phyloP scores from a whole-genome alignment of 225 moss, liverwort and hornwort species.

The Rhytidiadelphus loreus region DNA sequence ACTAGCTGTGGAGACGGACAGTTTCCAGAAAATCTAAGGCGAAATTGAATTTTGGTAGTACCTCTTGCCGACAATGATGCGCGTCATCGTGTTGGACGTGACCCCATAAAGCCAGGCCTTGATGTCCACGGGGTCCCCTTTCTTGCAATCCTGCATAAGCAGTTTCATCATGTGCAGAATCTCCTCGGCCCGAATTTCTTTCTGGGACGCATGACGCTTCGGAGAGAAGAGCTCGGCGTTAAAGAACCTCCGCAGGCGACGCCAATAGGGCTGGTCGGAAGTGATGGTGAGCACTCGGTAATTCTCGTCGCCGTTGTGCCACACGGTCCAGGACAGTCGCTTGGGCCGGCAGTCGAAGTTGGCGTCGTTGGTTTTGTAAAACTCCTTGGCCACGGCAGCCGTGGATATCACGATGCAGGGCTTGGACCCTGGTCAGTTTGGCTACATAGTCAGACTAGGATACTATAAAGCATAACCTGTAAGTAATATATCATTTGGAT shows the following conservation, averaged over 20 bases:
- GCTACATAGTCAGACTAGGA: neutral
- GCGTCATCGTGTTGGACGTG: slow-evolving; percentile 5
- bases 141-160: neutral
- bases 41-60: neutral
- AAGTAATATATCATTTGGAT: neutral
- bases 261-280: neutral
- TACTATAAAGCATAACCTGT: no score
- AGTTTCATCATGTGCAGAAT: slow-evolving; percentile 5
- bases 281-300: neutral
- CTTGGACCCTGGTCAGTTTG: neutral
- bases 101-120: neutral
- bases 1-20: neutral
- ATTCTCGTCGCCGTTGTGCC: neutral
- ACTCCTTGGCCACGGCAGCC: neutral
- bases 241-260: neutral
- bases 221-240: slow-evolving; percentile 9
- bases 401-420: slow-evolving; percentile 13
- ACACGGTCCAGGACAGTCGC: neutral
- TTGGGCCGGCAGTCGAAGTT: neutral
- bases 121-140: neutral
- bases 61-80: slow-evolving; percentile 1
- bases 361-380: neutral
- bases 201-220: neutral
- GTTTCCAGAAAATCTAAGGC: neutral
- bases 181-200: neutral